phyloP scores from a whole-genome alignment of 2,329 filamentous ascomycete species.

The Cladosporium halotolerans region DNA sequence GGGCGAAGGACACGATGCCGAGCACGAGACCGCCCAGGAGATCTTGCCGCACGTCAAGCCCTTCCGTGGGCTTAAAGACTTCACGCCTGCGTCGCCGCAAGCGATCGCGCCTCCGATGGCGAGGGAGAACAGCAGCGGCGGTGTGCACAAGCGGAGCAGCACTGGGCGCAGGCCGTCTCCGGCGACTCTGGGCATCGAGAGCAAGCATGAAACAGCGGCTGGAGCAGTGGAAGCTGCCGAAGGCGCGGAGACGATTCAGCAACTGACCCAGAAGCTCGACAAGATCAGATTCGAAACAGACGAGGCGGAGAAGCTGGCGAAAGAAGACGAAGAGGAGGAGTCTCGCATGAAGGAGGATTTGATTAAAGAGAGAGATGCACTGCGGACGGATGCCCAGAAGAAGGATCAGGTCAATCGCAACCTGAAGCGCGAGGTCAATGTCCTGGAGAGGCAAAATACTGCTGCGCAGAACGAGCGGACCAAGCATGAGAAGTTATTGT shows the following conservation, averaged over 20 bases:
- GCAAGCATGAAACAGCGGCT: constrained; percentile 34
- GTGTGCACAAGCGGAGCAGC: constrained; percentile 57
- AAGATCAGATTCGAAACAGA: constrained; percentile 76
- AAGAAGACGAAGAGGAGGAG: constrained; percentile 52
- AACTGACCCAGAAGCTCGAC: constrained; percentile 77
- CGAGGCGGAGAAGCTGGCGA: constrained; percentile 63
- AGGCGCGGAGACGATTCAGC: constrained; percentile 62
- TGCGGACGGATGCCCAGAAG: constrained; percentile 72
- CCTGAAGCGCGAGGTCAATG: constrained; percentile 72
- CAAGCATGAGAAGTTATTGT: constrained; percentile 67
- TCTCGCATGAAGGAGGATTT: constrained; percentile 43
- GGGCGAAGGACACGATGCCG: constrained; percentile 24
- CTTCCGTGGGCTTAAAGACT: constrained; percentile 39
- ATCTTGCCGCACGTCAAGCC: constrained; percentile 46
- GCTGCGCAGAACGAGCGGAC: constrained; percentile 70
- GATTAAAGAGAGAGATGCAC: constrained; percentile 69
- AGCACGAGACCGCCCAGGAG: constrained; percentile 42
- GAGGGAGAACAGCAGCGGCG: constrained; percentile 58
- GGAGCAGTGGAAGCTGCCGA: constrained; percentile 44
- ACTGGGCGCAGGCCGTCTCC: constrained; percentile 72
- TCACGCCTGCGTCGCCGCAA: constrained; percentile 58
- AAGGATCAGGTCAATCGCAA: constrained; percentile 87
- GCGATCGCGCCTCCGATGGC: constrained; percentile 49
- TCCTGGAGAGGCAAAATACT: constrained; percentile 74
- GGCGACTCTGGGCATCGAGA: constrained; percentile 22